Evolutionary conservation across 73 alveolate species (phyloP).

Genomic region (Symbiodinium natans): DNA sequence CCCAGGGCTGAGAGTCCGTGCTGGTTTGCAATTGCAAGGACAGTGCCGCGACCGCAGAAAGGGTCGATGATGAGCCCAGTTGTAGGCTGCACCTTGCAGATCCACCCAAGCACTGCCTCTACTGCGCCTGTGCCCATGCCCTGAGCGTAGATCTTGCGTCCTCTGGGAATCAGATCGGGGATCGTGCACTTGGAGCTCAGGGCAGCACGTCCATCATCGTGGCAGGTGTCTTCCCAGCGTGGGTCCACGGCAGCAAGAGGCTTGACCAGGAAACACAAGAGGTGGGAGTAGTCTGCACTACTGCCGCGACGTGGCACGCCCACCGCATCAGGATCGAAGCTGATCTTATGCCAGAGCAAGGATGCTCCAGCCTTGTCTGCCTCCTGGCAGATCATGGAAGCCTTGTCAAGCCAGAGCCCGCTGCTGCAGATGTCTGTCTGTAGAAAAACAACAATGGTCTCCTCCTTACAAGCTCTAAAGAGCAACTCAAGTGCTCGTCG

Average conservation of each 20-base stretch:
- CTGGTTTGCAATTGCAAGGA: constrained; percentile 43
- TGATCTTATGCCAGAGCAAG: constrained; percentile 66
- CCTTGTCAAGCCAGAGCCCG: constrained; percentile 75
- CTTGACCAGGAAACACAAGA: constrained; percentile 23
- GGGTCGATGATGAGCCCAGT: constrained; percentile 25
- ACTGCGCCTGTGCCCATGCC: constrained; percentile 64
- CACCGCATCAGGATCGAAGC: constrained; percentile 44
- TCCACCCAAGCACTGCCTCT: constrained; percentile 22
- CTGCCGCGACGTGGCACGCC: constrained; percentile 33
- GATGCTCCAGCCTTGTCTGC: constrained; percentile 14
- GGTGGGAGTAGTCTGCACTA: constrained; percentile 69
- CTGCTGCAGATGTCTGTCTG: constrained; percentile 64
- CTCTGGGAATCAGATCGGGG: constrained; percentile 50
- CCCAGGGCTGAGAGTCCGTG: constrained; percentile 55
- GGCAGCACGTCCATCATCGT: constrained; percentile 21
- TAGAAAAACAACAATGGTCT: constrained; percentile 29
- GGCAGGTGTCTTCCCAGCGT: neutral
- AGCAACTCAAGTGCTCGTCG: neutral
- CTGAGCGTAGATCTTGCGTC: constrained; percentile 81
- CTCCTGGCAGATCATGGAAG: constrained; percentile 39
- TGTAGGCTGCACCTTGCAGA: constrained; percentile 1
- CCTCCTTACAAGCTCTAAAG: neutral
- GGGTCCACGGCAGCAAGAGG: neutral
- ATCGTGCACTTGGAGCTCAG: constrained; percentile 10
- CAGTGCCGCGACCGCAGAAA: constrained; percentile 91